phyloP scores from a whole-genome alignment of 2,329 filamentous ascomycete species.

The Pseudocercospora ulei region DNA sequence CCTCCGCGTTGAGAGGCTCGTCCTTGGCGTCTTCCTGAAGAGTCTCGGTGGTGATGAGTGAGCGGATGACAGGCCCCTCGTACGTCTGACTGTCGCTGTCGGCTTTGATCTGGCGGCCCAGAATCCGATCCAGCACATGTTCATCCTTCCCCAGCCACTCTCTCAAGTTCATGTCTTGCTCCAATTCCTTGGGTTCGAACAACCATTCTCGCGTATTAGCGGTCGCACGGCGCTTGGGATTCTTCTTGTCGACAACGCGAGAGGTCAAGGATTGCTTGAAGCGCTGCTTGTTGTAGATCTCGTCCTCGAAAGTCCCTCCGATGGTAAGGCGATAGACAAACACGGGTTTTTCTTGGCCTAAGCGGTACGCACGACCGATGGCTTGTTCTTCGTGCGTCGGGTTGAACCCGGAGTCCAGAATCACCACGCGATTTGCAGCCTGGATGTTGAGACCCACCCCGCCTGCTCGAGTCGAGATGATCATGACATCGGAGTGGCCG shows the following conservation, averaged over 20 bases:
- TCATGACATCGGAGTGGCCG: constrained; percentile 49
- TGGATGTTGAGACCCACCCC: constrained; percentile 75
- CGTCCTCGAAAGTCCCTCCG: constrained; percentile 69
- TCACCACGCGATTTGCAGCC: constrained; percentile 73
- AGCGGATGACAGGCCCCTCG: constrained; percentile 23
- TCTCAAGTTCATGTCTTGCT: constrained; percentile 37
- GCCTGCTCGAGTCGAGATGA: constrained; percentile 77
- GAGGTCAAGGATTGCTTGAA: constrained; percentile 75
- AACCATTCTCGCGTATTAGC: constrained; percentile 48
- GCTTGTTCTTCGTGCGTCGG: constrained; percentile 77
- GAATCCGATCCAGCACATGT: constrained; percentile 51
- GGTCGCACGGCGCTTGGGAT: constrained; percentile 57
- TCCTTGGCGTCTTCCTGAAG: constrained; percentile 31
- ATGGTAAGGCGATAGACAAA: constrained; percentile 74
- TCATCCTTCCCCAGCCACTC: constrained; percentile 51
- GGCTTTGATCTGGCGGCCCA: constrained; percentile 58
- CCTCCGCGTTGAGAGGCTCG: constrained; percentile 30
- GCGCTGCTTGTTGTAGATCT: constrained; percentile 60
- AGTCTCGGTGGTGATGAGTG: constrained; percentile 32
- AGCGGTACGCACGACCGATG: constrained; percentile 72
- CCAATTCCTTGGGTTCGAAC: constrained; percentile 47
- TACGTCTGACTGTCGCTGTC: constrained; percentile 39
- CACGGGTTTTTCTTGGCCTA: constrained; percentile 71
- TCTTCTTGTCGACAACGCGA: constrained; percentile 75
- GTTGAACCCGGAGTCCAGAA: constrained; percentile 76